Conservation (phyloP, 2,329 filamentous ascomycete species). For the Tolypocladium tropicale region DNA sequence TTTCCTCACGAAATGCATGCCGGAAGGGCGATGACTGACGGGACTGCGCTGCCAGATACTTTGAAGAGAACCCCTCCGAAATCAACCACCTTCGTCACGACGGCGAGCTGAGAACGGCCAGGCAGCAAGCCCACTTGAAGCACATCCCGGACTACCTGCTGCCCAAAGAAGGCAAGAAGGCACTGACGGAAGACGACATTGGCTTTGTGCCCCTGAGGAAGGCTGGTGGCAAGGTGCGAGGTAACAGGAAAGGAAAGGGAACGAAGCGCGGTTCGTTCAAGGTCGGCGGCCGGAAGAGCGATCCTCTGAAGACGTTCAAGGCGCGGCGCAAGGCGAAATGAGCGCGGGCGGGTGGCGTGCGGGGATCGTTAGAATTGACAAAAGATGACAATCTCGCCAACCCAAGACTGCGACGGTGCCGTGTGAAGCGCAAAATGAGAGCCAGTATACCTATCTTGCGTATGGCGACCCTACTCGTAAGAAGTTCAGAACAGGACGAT, state of each 20-base stretch:
- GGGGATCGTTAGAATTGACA: neutral
- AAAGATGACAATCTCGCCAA: neutral
- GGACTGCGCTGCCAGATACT: slow-evolving; percentile 44
- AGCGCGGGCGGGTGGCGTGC: neutral
- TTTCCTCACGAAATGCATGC: neutral
- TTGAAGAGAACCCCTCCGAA: slow-evolving; percentile 92
- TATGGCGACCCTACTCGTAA: too few relatives aligned
- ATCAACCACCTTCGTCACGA: slow-evolving; percentile 83
- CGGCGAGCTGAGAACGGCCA: slow-evolving; percentile 70
- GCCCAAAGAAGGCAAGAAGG: slow-evolving; percentile 65
- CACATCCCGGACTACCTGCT: slow-evolving; percentile 92
- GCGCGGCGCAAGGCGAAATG: slow-evolving; percentile 38
- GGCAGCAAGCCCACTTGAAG: slow-evolving; percentile 81
- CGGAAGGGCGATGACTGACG: neutral
- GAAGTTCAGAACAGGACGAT: too few relatives aligned
- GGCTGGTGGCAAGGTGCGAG: slow-evolving; percentile 38
- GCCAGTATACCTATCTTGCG: too few relatives aligned
- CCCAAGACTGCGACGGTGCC: neutral
- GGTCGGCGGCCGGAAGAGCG: slow-evolving; percentile 53
- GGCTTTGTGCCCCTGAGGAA: slow-evolving; percentile 66
- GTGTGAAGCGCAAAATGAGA: neutral
- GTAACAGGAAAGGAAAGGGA: slow-evolving; percentile 30
- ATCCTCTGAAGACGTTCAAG: slow-evolving; percentile 87
- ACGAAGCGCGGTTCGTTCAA: slow-evolving; percentile 27
- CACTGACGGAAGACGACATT: slow-evolving; percentile 53